Evolutionary conservation across 2,329 filamentous ascomycete genomes (phyloP).

Genomic region (Orbilia brochopaga): DNA sequence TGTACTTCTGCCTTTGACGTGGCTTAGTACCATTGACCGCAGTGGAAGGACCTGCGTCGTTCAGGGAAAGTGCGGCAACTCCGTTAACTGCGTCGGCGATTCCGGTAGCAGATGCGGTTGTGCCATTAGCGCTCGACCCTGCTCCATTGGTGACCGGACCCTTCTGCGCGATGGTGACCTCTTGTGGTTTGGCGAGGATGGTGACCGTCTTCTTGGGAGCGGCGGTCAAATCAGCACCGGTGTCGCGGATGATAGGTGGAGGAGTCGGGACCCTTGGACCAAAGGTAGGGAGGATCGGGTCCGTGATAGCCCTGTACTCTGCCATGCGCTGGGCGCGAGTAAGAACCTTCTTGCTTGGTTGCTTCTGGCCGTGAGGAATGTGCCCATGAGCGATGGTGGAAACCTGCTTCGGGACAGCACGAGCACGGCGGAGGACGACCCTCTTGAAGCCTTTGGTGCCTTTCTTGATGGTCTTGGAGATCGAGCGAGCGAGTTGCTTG

Average conservation of each 20-base stretch:
- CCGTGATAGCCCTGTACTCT: conserved; percentile 23
- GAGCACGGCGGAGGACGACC: conserved; percentile 24
- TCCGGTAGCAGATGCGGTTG: too few species aligned
- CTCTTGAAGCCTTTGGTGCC: conserved; percentile 21
- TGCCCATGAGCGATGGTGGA: conserved; percentile 23
- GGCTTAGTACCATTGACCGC: background rate
- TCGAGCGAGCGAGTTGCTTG: conserved; percentile 32
- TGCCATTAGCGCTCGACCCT: too few species aligned
- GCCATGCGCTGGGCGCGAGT: conserved; percentile 21
- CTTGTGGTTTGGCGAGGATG: too few species aligned
- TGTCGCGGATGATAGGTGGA: conserved; percentile 15
- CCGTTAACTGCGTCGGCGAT: too few species aligned
- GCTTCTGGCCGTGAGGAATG: conserved; percentile 1
- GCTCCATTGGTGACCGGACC: too few species aligned
- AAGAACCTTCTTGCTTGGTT: conserved; percentile 8
- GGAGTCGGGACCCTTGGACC: conserved; percentile 35
- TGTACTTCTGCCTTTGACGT: background rate
- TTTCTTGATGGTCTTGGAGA: conserved; percentile 13
- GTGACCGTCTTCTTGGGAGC: too few species aligned
- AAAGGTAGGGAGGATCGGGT: conserved; percentile 12
- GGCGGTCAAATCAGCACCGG: conserved; percentile 3
- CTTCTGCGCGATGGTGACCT: too few species aligned
- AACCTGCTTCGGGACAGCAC: conserved; percentile 35
- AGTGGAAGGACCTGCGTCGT: too few species aligned
- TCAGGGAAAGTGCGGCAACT: too few species aligned